Evolutionary conservation across 352 stramenopile genomes (phyloP), one percentile per base, ranked within the genome.

Genomic region (Phytopythium cucurbitacearum): DNA sequence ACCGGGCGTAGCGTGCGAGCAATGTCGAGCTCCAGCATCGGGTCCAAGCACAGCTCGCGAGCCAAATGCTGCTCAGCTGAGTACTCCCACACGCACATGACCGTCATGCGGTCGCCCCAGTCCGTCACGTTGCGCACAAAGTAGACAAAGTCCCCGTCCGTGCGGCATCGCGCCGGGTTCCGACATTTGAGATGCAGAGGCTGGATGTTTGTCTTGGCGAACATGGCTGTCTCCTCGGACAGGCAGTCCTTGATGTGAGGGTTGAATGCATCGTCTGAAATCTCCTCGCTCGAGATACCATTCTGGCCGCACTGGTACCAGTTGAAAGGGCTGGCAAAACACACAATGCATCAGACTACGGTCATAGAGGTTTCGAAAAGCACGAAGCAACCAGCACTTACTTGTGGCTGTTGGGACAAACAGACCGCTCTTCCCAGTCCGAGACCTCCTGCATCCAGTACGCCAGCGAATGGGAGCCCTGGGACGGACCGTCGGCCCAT

Each of bases 31-130:
- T 90, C 79, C 7, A 92, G 67, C 82, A 89, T 89, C 3, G 82
- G 82, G 49, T 84, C 79, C 6, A 91, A 54, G 43, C 82, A 92
- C 34, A 88, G 67, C 35, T 87, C 73, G 16, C 73, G 71, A 7
- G 48, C 38, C 34, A 69, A 60, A 7, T 71, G 67, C 47, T 74
- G 55, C 59, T 59, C 60, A 0, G 51, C 56, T 33, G 76, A 88
- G 65, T 89, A 88, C 48, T 92, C 82, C 77, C 77, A 90, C 52
- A 92, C 53, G 56, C 82, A 92, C 79, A 90, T 88, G 53, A 89
- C 71, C 1, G 73, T 90, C 79, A 92, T 90, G 44, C 72, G 79
- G 52, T 88, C 82, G n/a, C 79, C 77, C 79, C 79, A 90, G 60
- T 90, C 77, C 9, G 79, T 92, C 16, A 67, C 85, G 64, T 92